Evolutionary conservation across 2,329 filamentous ascomycete genomes (phyloP).

Genomic region (Ciborinia camelliae): DNA sequence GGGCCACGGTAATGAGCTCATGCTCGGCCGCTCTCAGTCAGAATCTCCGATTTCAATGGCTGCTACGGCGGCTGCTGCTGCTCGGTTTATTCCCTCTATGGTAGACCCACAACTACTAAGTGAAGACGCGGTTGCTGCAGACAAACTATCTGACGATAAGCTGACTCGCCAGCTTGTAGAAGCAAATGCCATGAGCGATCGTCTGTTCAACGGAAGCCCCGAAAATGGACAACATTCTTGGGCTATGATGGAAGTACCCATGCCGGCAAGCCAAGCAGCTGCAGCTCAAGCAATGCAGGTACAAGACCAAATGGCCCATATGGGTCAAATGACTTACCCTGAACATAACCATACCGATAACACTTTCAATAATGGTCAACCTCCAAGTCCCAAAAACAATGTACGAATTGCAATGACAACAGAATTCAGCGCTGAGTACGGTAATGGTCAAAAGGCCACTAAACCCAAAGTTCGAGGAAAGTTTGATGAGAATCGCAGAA

Average conservation of each 20-base stretch:
- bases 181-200: slow-evolving; percentile 28
- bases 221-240: slow-evolving; percentile 29
- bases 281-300: slow-evolving; percentile 7
- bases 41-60: slow-evolving; percentile 33
- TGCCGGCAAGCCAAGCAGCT: slow-evolving; percentile 9
- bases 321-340: slow-evolving; percentile 26
- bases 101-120: slow-evolving; percentile 37
- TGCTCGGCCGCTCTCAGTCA: slow-evolving; percentile 25
- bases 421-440: slow-evolving; percentile 37
- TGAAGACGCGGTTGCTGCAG: slow-evolving; percentile 28
- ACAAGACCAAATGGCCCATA: slow-evolving; percentile 14
- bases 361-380: slow-evolving; percentile 9
- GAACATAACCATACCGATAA: slow-evolving; percentile 26
- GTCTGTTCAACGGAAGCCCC: slow-evolving; percentile 23
- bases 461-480: slow-evolving; percentile 51
- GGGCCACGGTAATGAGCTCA: not conserved
- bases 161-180: slow-evolving; percentile 30
- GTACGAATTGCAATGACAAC: slow-evolving; percentile 32
- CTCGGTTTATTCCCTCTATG: slow-evolving; percentile 36
- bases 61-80: slow-evolving; percentile 33
- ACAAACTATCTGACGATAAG: slow-evolving; percentile 25
- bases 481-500: slow-evolving; percentile 56
- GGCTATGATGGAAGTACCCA: slow-evolving; percentile 31
- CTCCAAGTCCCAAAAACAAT: slow-evolving; percentile 22
- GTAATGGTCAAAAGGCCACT: slow-evolving; percentile 32